Base-by-base conservation (phyloP, 2,329 filamentous ascomycete species). In the Claviceps fusiformis region DNA sequence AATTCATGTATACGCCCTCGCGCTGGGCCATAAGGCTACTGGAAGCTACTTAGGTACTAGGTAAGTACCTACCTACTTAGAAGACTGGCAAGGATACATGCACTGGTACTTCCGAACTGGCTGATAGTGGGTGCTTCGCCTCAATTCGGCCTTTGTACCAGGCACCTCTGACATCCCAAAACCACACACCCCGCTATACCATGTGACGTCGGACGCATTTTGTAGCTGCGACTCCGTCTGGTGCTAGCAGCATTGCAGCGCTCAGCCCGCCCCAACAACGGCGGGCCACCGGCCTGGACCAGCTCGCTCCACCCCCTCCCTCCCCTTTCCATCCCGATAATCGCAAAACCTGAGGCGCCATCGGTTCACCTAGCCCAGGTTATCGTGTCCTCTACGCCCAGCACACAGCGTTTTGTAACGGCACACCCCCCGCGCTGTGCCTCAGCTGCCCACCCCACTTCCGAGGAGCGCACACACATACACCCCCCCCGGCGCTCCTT, bases 271-370 rank as follows among this genome's bases (percentile, higher is more conserved):
- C 53, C 53, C 56, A 55, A 53, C 46, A 54, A 49, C 47, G 50
- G 43, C 56, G 44, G 51, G 41, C 47, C 31, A 50, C 50, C 29
- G 35, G n/a, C 47, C n/a, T 45, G 17, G 13, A 49, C 35, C 35
- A 37, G 35, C 1, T 11, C 29, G 19, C 48, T 19, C 33, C 37
- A 24, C 48, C 24, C 48, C 44, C 13, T n/a, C 35, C 29, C 15
- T 15, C 27, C 45, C 56, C 54, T 57, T 55, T 48, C 43, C 54
- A 39, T 60, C 61, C 62, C 61, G 64, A 60, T 66, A 67, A 65
- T 68, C 64, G 65, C 66, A 68, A 62, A 61, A 57, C 51, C 51
- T 52, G 59, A 58, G 59, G 55, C 59, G 61, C 62, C 61, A 61
- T 63, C 61, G 58, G 64, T 65, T 65, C 60, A 63, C 58, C 41